Evolutionary conservation across 1,284 basidiomycete species (phyloP).

Genomic region (Ustilago hordei): DNA sequence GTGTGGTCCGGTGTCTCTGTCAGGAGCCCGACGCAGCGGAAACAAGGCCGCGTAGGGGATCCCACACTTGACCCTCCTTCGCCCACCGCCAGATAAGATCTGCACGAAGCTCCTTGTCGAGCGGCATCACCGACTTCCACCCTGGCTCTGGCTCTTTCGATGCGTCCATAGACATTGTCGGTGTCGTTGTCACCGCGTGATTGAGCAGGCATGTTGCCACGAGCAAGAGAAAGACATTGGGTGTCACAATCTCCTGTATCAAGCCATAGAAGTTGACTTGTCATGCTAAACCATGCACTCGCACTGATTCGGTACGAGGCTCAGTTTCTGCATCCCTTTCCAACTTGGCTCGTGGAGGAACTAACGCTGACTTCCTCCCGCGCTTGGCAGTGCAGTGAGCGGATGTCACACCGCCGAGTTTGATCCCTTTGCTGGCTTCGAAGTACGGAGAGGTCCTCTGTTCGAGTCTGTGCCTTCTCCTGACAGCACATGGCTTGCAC

Average conservation of each 20-base stretch:
- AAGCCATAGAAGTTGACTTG: conserved; percentile 40
- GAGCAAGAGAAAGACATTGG: conserved; percentile 43
- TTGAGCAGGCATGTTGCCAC: conserved; percentile 49
- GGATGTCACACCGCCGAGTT: not conserved
- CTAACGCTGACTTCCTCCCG: not conserved
- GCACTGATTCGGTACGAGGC: conserved; percentile 5
- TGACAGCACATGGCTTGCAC: not conserved
- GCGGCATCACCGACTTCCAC: conserved; percentile 44
- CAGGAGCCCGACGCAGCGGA: not conserved
- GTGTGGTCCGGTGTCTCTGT: not conserved
- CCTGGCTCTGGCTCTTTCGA: conserved; percentile 7
- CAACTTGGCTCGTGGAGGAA: not conserved
- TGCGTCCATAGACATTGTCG: not conserved
- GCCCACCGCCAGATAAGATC: conserved; percentile 49
- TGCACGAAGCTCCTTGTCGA: conserved; percentile 49
- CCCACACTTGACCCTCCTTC: conserved; percentile 35
- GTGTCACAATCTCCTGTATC: conserved; percentile 46
- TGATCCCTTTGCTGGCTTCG: not conserved
- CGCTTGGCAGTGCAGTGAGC: not conserved
- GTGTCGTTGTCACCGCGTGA: conserved; percentile 16
- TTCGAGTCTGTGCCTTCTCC: conserved; percentile 20
- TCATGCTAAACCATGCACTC: conserved; percentile 33
- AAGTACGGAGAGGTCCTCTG: conserved; percentile 31
- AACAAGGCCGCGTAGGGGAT: conserved; percentile 26
- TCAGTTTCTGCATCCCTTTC: not conserved